These are phyloP conservation scores for Aegilops bicornis DNA, from an alignment of 176 grass and related monocot species.

Conservation along the genomic window DNA sequence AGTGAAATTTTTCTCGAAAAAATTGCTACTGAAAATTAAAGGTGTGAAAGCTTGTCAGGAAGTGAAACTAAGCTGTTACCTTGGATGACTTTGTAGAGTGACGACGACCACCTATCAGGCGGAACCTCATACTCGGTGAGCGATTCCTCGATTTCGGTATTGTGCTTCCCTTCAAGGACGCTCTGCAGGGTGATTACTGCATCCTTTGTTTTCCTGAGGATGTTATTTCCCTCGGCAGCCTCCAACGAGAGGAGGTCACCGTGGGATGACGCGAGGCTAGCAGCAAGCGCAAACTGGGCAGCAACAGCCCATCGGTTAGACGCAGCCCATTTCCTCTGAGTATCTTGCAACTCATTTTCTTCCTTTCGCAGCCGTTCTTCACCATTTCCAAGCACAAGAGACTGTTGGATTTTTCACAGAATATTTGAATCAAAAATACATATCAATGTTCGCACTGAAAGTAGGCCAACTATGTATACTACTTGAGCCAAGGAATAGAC, in stretches of 20 bases:
- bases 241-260: conserved; percentile 75
- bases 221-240: conserved; percentile 62
- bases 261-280: conserved; percentile 78
- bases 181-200: conserved; percentile 88
- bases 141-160: conserved; percentile 76
- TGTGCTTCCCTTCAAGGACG: conserved; percentile 84
- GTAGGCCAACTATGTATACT: neutral
- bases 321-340: conserved; percentile 74
- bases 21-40: neutral
- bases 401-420: conserved; percentile 49
- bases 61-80: conserved; percentile 36
- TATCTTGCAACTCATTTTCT: conserved; percentile 68
- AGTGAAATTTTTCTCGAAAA: neutral
- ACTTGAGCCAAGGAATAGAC: neutral
- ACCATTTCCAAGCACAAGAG: conserved; percentile 63
- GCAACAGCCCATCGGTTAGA: conserved; percentile 87
- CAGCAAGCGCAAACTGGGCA: conserved; percentile 71
- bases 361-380: conserved; percentile 63
- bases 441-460: neutral
- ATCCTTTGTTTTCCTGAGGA: conserved; percentile 86
- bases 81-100: conserved; percentile 94
- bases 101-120: conserved; percentile 87
- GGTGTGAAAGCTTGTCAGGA: neutral
- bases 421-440: conserved; percentile 28
- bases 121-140: conserved; percentile 62